Conservation (phyloP, 1,284 basidiomycete species). For the Pseudozyma sp. region DNA sequence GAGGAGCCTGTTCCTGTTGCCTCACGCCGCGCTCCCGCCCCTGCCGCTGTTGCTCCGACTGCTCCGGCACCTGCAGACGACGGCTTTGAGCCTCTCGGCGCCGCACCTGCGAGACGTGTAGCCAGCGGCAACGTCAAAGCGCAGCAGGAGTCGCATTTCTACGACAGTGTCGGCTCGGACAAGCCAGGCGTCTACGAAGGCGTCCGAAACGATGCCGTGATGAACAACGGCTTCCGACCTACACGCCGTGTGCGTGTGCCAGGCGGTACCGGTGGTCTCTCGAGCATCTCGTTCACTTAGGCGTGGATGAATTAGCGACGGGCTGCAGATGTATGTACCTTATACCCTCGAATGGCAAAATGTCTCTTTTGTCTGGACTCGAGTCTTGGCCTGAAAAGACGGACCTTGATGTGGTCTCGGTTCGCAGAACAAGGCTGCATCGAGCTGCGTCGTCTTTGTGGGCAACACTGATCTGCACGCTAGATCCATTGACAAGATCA, state of each 20-base stretch:
- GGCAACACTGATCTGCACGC: too few species aligned
- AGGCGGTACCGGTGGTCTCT: slow-evolving; percentile 53
- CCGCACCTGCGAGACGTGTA: slow-evolving; percentile 29
- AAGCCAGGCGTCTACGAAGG: slow-evolving; percentile 46
- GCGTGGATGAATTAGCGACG: background rate
- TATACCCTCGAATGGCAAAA: slow-evolving; percentile 27
- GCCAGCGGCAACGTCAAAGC: slow-evolving; percentile 31
- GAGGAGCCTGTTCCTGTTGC: slow-evolving; percentile 21
- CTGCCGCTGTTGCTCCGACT: slow-evolving; percentile 5
- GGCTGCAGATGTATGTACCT: slow-evolving; percentile 2
- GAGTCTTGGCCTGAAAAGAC: too few species aligned
- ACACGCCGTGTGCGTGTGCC: slow-evolving; percentile 55
- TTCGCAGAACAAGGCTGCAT: too few species aligned
- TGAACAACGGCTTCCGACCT: slow-evolving; percentile 58
- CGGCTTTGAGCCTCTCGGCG: slow-evolving; percentile 36
- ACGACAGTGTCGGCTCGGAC: slow-evolving; percentile 20
- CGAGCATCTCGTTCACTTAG: slow-evolving; percentile 54
- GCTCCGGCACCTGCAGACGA: slow-evolving; percentile 9
- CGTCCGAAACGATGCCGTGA: slow-evolving; percentile 44
- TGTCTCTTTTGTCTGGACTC: background rate
- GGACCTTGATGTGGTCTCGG: too few species aligned
- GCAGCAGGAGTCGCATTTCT: slow-evolving; percentile 29
- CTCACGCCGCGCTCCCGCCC: slow-evolving; percentile 9
- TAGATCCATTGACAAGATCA: too few species aligned
- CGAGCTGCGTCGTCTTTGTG: too few species aligned